Evolutionary conservation across 2,329 filamentous ascomycete species (phyloP).

Genomic region (Fusarium sp.): DNA sequence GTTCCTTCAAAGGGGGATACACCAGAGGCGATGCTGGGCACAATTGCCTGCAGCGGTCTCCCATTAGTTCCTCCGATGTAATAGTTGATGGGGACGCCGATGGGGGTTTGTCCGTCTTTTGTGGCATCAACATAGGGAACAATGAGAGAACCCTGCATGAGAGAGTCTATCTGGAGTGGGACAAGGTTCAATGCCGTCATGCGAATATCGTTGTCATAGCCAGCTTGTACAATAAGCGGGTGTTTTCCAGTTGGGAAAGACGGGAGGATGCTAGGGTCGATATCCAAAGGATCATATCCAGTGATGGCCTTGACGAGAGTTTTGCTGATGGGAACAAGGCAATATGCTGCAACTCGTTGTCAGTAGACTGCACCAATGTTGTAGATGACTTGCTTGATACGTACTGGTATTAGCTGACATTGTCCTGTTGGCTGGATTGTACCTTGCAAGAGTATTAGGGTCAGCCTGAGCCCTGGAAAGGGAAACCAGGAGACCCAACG

Average conservation of each 20-base stretch:
- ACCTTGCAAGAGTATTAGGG: conserved; percentile 16
- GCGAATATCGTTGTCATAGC: conserved; percentile 15
- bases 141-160: conserved; percentile 17
- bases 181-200: conserved; percentile 23
- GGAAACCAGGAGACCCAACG: neutral
- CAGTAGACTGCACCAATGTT: rapidly evolving
- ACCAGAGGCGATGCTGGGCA: neutral
- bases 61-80: conserved; percentile 21
- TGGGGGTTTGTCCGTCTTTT: conserved; percentile 1
- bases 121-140: conserved; percentile 20
- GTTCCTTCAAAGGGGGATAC: conserved; percentile 23
- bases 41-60: neutral
- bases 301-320: conserved; percentile 10
- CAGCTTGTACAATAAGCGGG: conserved; percentile 11
- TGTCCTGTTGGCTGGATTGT: conserved; percentile 26
- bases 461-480: conserved; percentile 5
- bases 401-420: conserved; percentile 24
- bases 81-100: conserved; percentile 3
- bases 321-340: conserved; percentile 17
- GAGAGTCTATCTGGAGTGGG: conserved; percentile 2
- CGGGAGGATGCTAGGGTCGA: neutral
- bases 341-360: neutral
- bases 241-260: conserved; percentile 21
- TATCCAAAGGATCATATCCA: conserved; percentile 5
- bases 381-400: rapidly evolving